phyloP scores from a whole-genome alignment of 306 rosid genomes.

The Pterocarpus santalinus region DNA sequence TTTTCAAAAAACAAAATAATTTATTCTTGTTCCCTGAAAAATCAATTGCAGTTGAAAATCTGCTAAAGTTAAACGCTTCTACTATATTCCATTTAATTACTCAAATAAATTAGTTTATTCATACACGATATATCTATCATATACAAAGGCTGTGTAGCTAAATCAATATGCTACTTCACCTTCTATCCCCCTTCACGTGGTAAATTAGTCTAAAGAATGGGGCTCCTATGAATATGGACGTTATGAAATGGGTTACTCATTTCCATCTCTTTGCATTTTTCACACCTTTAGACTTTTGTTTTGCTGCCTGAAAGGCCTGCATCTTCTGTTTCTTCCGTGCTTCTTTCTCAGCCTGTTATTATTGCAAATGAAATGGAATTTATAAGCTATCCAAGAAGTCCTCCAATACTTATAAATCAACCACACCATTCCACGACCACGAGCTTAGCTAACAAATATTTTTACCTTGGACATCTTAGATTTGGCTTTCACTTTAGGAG shows the following conservation, averaged over 20 bases:
- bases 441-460: slow-evolving; percentile 6
- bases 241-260: slow-evolving; percentile 47
- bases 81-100: slow-evolving; percentile 41
- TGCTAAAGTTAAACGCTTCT: background rate
- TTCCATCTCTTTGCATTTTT: slow-evolving; percentile 96
- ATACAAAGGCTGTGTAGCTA: slow-evolving; percentile 60
- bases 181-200: slow-evolving; percentile 41
- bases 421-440: background rate
- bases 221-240: slow-evolving; percentile 8
- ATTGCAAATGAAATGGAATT: slow-evolving; percentile 20
- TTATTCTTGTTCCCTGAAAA: background rate
- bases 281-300: slow-evolving; percentile 81
- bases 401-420: slow-evolving; percentile 21
- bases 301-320: slow-evolving; percentile 93
- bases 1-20: no score
- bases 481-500: slow-evolving; percentile 95
- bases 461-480: slow-evolving; percentile 97
- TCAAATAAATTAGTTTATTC: slow-evolving; percentile 49
- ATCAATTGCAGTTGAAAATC: slow-evolving; percentile 5
- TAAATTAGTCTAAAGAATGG: slow-evolving; percentile 25
- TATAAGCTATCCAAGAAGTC: slow-evolving; percentile 14
- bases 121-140: slow-evolving; percentile 30
- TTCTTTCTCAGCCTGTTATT: slow-evolving; percentile 87
- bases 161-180: slow-evolving; percentile 51
- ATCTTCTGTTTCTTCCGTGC: slow-evolving; percentile 89